Evolutionary conservation across 2,329 filamentous ascomycete species (phyloP).

Genomic region (Mollisia scopiformis): DNA sequence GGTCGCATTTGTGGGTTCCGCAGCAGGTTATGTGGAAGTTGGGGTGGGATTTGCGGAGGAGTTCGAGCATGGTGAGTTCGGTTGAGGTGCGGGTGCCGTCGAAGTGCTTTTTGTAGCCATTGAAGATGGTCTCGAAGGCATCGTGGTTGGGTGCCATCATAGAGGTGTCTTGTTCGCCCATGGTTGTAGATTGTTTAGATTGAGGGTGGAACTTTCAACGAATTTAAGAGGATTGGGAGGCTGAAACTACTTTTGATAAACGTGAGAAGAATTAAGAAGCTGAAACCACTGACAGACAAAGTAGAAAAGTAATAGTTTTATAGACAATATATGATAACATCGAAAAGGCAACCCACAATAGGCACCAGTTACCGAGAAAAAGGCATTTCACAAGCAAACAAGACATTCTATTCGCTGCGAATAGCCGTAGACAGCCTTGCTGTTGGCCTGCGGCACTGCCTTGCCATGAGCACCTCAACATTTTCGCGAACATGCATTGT

Average conservation of each 20-base stretch:
- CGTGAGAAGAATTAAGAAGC: neutral
- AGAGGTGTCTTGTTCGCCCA: slow-evolving; percentile 4
- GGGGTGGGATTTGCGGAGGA: slow-evolving; percentile 15
- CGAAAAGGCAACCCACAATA: slow-evolving; percentile 6
- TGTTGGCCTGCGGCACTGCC: neutral
- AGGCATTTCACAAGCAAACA: neutral
- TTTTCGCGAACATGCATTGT: too few relatives aligned
- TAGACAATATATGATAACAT: neutral
- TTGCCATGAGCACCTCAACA: too few relatives aligned
- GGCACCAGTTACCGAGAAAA: slow-evolving; percentile 2
- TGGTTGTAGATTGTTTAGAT: neutral
- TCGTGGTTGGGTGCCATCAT: neutral
- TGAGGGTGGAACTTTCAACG: neutral
- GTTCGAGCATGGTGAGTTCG: slow-evolving; percentile 17
- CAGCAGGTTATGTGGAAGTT: slow-evolving; percentile 16
- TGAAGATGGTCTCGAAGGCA: slow-evolving; percentile 12
- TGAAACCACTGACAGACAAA: too few relatives aligned
- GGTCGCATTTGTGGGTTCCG: slow-evolving; percentile 12
- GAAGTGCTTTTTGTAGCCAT: slow-evolving; percentile 15
- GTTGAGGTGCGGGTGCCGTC: slow-evolving; percentile 6
- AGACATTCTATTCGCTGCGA: neutral
- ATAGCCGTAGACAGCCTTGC: slow-evolving; percentile 2
- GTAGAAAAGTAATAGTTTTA: too few relatives aligned
- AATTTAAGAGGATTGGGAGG: neutral
- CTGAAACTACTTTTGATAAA: neutral